Conservation (phyloP, 2,329 filamentous ascomycete species). For the Didymella pomorum region DNA sequence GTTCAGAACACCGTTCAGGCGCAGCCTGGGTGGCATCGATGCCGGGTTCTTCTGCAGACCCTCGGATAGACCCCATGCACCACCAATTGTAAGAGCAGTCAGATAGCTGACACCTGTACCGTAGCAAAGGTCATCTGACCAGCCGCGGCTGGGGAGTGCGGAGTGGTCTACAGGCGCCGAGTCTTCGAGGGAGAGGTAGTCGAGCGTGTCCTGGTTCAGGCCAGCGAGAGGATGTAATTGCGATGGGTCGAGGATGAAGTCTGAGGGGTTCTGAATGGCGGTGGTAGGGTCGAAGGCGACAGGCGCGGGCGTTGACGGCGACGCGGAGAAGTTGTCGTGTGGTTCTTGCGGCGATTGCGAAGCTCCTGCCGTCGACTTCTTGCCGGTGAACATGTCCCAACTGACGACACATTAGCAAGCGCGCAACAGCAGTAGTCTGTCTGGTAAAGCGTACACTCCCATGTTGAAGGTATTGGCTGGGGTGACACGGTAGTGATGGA, state of each 20-base stretch:
- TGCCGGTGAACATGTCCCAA: slow-evolving; percentile 67
- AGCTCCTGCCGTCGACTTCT: slow-evolving; percentile 61
- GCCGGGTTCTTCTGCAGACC: slow-evolving; percentile 75
- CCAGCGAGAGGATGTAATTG: slow-evolving; percentile 92
- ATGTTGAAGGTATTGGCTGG: slow-evolving; percentile 38
- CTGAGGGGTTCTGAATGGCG: slow-evolving; percentile 78
- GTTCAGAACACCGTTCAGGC: slow-evolving; percentile 93
- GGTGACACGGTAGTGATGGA: slow-evolving; percentile 27
- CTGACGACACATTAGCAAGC: slow-evolving; percentile 25
- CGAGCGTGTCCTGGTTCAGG: slow-evolving; percentile 88
- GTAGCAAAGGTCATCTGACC: slow-evolving; percentile 98
- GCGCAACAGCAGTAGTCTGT: background rate
- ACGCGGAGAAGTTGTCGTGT: slow-evolving; percentile 56
- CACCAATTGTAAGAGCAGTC: slow-evolving; percentile 83
- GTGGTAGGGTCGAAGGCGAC: slow-evolving; percentile 74
- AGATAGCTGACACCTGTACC: slow-evolving; percentile 95
- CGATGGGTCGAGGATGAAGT: slow-evolving; percentile 89
- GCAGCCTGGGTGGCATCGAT: slow-evolving; percentile 85
- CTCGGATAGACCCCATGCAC: slow-evolving; percentile 91
- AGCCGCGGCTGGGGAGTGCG: slow-evolving; percentile 91
- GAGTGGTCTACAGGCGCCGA: slow-evolving; percentile 86
- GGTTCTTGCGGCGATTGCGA: slow-evolving; percentile 52
- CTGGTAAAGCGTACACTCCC: slow-evolving; percentile 43
- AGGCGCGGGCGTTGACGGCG: slow-evolving; percentile 49
- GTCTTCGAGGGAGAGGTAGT: slow-evolving; percentile 95